These are phyloP conservation scores for Trametes meyenii DNA, from an alignment of 768 basidiomycete genomes.

Conservation along the genomic window DNA sequence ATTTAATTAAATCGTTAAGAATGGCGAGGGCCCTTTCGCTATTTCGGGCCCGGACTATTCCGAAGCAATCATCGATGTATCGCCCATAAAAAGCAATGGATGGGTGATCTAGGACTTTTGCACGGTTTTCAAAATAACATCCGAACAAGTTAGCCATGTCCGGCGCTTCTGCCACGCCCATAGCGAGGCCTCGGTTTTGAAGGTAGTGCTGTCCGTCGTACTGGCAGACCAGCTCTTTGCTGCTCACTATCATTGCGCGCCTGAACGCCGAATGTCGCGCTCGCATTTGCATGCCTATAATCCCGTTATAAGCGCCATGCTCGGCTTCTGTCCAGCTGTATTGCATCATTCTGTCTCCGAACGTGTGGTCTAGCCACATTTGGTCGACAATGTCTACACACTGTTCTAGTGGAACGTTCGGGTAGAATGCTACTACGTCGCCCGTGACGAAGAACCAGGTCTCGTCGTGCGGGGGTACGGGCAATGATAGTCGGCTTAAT, in stretches of 20 bases:
- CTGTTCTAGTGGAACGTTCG: too few relatives aligned
- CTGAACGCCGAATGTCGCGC: background rate
- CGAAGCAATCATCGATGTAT: too few relatives aligned
- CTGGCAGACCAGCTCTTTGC: background rate
- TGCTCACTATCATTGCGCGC: background rate
- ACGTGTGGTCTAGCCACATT: too few relatives aligned
- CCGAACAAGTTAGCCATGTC: constrained; percentile 39
- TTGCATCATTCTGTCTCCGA: background rate
- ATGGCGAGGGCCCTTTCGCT: too few relatives aligned
- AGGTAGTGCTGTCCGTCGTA: constrained; percentile 28
- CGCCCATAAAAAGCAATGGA: too few relatives aligned
- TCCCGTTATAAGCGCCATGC: background rate
- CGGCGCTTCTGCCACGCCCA: constrained; percentile 31
- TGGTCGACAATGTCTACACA: too few relatives aligned
- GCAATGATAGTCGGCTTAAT: too few relatives aligned
- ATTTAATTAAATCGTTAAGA: too few relatives aligned
- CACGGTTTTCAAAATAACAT: constrained; percentile 24
- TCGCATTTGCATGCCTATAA: background rate
- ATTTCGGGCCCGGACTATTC: too few relatives aligned
- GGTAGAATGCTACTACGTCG: too few relatives aligned
- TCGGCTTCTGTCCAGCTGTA: background rate
- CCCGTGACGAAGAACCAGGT: too few relatives aligned
- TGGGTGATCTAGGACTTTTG: constrained; percentile 13
- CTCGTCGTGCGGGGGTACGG: too few relatives aligned
- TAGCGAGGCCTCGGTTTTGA: constrained; percentile 26